These are phyloP conservation scores for Quercus glauca DNA, from an alignment of 306 rosid species.

Conservation along the genomic window DNA sequence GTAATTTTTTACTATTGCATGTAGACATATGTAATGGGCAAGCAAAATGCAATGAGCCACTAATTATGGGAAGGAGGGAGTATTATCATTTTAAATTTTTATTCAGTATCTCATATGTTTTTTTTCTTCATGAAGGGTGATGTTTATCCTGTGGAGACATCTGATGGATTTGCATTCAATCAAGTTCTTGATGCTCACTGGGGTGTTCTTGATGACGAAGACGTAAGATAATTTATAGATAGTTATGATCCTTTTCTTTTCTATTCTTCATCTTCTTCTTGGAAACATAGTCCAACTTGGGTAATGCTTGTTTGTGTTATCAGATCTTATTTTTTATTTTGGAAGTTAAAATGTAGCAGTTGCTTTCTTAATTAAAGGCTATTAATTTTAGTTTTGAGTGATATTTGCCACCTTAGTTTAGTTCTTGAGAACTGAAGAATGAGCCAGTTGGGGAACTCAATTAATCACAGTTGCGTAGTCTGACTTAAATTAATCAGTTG, in stretches of 20 bases:
- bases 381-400: not conserved
- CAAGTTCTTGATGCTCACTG: slow-evolving; percentile 91
- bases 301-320: not conserved
- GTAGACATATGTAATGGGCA: not conserved
- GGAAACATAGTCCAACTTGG: not conserved
- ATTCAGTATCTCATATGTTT: not conserved
- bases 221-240: slow-evolving; percentile 49
- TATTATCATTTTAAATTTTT: not conserved
- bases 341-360: not conserved
- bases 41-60: not conserved
- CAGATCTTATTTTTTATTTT: not conserved
- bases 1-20: not conserved
- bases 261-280: slow-evolving; percentile 6
- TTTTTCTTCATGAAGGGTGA: slow-evolving; percentile 58
- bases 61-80: not conserved
- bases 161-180: slow-evolving; percentile 46
- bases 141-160: slow-evolving; percentile 84
- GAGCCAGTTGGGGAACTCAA: not conserved
- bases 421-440: not conserved
- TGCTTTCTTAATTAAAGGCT: not conserved
- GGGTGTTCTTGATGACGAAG: slow-evolving; percentile 79
- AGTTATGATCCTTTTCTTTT: slow-evolving; percentile 8
- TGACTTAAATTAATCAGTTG: not conserved
- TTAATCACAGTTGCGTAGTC: not conserved
- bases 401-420: not conserved